phyloP scores from a whole-genome alignment of 108 stramenopile species.

The Hondaea fermentalgiana region DNA sequence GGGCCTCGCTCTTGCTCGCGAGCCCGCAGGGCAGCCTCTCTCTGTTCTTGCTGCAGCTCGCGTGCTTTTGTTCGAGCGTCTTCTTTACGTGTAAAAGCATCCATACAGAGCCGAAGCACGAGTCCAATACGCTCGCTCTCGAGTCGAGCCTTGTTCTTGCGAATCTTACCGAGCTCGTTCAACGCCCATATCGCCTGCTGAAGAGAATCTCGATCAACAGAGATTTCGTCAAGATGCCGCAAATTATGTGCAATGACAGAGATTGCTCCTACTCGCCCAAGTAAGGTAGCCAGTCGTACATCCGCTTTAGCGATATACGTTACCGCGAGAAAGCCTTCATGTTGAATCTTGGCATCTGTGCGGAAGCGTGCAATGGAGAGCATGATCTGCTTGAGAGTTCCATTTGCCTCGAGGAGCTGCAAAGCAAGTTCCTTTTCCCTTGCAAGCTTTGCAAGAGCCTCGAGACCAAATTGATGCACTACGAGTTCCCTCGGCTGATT shows the following conservation, averaged over 20 bases:
- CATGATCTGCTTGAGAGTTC: neutral
- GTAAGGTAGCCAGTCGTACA: neutral
- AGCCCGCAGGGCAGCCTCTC: neutral
- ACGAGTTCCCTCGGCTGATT: neutral
- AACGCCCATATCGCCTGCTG: constrained; percentile 7
- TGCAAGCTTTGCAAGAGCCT: neutral
- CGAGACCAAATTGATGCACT: neutral
- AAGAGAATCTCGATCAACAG: neutral
- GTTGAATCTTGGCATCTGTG: neutral
- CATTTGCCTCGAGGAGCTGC: neutral
- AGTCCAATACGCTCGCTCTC: neutral
- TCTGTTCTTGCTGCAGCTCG: neutral
- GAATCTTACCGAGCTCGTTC: neutral
- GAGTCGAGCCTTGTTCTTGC: neutral
- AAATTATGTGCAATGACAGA: neutral
- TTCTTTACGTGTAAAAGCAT: no score
- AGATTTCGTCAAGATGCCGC: neutral
- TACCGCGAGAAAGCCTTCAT: neutral
- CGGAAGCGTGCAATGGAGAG: neutral
- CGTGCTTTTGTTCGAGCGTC: neutral
- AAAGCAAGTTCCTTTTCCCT: neutral
- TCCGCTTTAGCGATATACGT: neutral
- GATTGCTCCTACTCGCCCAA: neutral
- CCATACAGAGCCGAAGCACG: neutral
- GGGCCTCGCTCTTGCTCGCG: neutral